Percentiles rank a stretch among this genome's conserved stretches.
Evolutionary conservation across 2,329 filamentous ascomycete genomes (phyloP).

Genomic region (Bimuria novae-zelandiae): DNA sequence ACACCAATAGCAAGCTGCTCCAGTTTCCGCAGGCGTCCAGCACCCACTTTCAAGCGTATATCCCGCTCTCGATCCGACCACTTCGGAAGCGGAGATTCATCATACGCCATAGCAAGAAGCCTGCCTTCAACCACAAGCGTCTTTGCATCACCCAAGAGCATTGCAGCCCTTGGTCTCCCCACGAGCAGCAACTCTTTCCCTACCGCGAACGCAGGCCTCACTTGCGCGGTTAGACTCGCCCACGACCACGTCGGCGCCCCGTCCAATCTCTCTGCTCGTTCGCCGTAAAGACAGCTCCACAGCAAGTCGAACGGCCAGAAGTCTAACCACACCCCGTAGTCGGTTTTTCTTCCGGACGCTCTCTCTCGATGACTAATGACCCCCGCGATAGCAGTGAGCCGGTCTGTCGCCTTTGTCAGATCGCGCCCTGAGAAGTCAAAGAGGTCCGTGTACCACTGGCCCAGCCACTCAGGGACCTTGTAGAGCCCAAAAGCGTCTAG

Average conservation of each 20-base stretch:
- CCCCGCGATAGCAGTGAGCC: background rate
- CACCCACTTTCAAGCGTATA: background rate
- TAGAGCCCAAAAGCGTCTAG: background rate
- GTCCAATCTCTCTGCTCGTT: background rate
- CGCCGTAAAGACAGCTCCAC: background rate
- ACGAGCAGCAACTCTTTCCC: background rate
- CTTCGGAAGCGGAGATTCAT: background rate
- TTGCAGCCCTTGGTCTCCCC: background rate
- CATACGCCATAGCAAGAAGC: background rate
- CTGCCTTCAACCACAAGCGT: background rate
- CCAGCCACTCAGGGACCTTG: background rate
- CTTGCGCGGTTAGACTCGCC: background rate
- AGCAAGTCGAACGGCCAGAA: background rate
- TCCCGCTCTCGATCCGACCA: background rate
- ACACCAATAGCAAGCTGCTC: background rate
- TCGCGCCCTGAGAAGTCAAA: background rate
- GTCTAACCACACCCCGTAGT: background rate
- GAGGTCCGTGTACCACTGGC: background rate
- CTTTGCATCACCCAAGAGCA: background rate
- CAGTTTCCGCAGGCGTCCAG: background rate
- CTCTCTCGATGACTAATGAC: background rate
- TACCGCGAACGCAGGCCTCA: background rate
- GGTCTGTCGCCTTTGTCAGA: background rate
- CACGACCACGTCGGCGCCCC: background rate
- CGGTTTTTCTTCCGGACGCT: background rate